Conservation (phyloP, 306 rosid genomes). For the Prinsepia uniflora region DNA sequence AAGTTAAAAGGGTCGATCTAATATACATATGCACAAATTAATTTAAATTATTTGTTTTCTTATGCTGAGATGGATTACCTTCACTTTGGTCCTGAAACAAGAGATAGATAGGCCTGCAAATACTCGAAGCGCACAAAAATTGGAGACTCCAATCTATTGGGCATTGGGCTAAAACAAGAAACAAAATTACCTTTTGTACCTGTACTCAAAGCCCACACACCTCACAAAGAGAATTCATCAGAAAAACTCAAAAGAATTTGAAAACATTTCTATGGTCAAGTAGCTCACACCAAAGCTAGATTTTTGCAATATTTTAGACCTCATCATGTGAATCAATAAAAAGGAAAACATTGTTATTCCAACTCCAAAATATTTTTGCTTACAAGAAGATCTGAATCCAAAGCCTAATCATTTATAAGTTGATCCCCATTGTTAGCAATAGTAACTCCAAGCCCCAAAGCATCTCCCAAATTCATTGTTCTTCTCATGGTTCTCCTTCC, state of each 20-base stretch:
- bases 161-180: too few species aligned
- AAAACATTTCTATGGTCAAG: neutral
- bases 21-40: too few species aligned
- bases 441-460: conserved; percentile 28
- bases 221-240: neutral
- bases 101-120: too few species aligned
- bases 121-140: too few species aligned
- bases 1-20: too few species aligned
- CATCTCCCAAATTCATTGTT: conserved; percentile 40
- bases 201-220: neutral
- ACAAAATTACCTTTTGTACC: too few species aligned
- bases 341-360: neutral
- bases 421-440: conserved; percentile 15
- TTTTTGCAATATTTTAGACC: too few species aligned
- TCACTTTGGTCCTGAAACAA: neutral
- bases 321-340: neutral
- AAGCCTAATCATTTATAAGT: conserved; percentile 13
- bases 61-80: too few species aligned
- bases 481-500: conserved; percentile 47
- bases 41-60: too few species aligned
- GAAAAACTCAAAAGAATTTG: neutral
- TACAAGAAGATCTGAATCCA: neutral
- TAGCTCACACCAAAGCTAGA: too few species aligned
- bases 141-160: too few species aligned
- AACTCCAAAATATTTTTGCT: neutral